These are phyloP conservation scores for Cicer chorassanicum DNA, from an alignment of 306 rosid species.

Conservation along the genomic window DNA sequence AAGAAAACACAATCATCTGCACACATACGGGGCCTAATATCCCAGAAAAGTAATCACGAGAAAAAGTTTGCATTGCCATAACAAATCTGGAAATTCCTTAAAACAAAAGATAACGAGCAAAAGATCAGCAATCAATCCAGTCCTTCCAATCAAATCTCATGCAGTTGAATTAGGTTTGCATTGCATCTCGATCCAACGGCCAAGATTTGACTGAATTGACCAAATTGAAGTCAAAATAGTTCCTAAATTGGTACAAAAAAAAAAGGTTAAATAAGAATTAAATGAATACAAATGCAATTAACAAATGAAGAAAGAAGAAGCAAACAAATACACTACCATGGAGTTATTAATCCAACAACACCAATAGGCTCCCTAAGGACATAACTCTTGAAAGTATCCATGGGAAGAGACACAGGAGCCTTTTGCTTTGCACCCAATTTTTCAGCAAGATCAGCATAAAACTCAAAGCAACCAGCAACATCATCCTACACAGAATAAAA, in stretches of 20 bases:
- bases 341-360: slow-evolving; percentile 87
- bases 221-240: background rate
- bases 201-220: slow-evolving; percentile 9
- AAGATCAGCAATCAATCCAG: background rate
- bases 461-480: slow-evolving; percentile 97
- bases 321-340: slow-evolving; percentile 73
- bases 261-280: background rate
- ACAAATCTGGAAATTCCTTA: background rate
- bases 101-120: background rate
- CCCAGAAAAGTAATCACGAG: background rate
- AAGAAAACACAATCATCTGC: background rate
- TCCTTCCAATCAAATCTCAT: background rate
- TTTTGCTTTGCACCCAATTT: slow-evolving; percentile 85
- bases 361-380: slow-evolving; percentile 92
- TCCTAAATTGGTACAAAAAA: background rate
- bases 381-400: slow-evolving; percentile 77
- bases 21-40: background rate
- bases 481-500: slow-evolving; percentile 69
- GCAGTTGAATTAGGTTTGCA: background rate
- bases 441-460: slow-evolving; percentile 95
- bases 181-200: background rate
- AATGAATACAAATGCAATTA: background rate
- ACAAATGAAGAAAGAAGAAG: background rate
- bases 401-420: slow-evolving; percentile 76
- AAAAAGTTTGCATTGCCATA: slow-evolving; percentile 12